A percentile compares a stretch with the other conserved stretches of the same genome.
Evolutionary conservation across 2,329 filamentous ascomycete species (phyloP).

Genomic region (Emergomyces pasteurianus): DNA sequence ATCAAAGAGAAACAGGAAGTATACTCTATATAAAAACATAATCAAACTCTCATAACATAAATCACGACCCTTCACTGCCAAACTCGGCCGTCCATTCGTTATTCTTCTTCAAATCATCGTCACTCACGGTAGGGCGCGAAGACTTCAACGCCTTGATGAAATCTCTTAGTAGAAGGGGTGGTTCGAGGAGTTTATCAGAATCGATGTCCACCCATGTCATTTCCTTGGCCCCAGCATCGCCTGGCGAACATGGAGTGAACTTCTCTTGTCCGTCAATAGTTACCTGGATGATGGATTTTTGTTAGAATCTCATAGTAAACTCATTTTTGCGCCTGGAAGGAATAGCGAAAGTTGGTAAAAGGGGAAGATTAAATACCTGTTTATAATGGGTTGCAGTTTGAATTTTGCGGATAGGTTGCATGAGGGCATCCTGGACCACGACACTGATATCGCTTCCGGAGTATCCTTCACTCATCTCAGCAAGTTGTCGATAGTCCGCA

Average conservation of each 20-base stretch:
- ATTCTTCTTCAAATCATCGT: slow-evolving; percentile 71
- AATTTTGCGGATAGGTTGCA: slow-evolving; percentile 95
- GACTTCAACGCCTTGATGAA: slow-evolving; percentile 86
- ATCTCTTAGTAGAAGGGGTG: slow-evolving; percentile 76
- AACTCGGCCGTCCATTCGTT: slow-evolving; percentile 94
- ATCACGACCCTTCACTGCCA: slow-evolving; percentile 69
- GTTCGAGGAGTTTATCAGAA: slow-evolving; percentile 73
- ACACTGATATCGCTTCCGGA: slow-evolving; percentile 94
- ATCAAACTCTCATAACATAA: slow-evolving; percentile 14
- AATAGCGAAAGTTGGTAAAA: neutral
- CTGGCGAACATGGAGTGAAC: slow-evolving; percentile 81
- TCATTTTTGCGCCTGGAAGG: neutral
- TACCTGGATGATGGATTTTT: slow-evolving; percentile 41
- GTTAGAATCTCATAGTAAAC: slow-evolving; percentile 2
- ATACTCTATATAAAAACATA: neutral
- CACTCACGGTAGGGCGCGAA: slow-evolving; percentile 79
- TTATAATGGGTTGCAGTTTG: slow-evolving; percentile 98
- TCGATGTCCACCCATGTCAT: slow-evolving; percentile 90
- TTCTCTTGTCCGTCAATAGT: slow-evolving; percentile 50
- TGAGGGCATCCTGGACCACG: slow-evolving; percentile 87
- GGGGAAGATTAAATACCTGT: slow-evolving; percentile 46
- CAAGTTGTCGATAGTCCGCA: slow-evolving; percentile 69
- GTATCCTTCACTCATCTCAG: slow-evolving; percentile 78
- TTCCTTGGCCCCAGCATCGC: slow-evolving; percentile 71
- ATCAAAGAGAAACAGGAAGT: neutral